Conservation (phyloP, 2,329 filamentous ascomycete genomes). For the Chaetomiaceae sp. region DNA sequence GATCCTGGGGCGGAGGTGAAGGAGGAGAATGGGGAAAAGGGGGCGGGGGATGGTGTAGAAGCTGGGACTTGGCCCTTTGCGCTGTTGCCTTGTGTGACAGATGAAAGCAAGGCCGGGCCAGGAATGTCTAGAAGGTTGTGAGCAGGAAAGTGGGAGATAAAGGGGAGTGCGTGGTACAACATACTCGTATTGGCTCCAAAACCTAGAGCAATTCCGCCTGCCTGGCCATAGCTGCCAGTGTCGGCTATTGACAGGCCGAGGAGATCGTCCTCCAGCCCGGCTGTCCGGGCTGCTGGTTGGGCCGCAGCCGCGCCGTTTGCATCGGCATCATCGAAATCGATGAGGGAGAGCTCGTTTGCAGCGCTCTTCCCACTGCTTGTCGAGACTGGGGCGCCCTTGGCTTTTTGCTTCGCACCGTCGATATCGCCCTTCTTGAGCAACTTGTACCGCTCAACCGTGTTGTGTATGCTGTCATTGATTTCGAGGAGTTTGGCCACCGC, state of each 20-base stretch:
- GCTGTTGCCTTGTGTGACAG: slow-evolving; percentile 56
- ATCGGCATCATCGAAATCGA: slow-evolving; percentile 75
- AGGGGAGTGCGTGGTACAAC: slow-evolving; percentile 29
- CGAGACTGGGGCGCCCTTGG: slow-evolving; percentile 65
- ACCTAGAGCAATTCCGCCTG: slow-evolving; percentile 79
- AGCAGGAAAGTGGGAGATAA: slow-evolving; percentile 22
- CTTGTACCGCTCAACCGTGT: slow-evolving; percentile 92
- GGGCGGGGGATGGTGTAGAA: slow-evolving; percentile 37
- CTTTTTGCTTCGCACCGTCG: slow-evolving; percentile 76
- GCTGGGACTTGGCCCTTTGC: slow-evolving; percentile 44
- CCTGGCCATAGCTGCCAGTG: slow-evolving; percentile 60
- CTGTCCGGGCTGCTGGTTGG: slow-evolving; percentile 41
- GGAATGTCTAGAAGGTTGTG: slow-evolving; percentile 53
- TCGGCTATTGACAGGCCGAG: slow-evolving; percentile 81
- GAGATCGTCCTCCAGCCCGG: slow-evolving; percentile 80
- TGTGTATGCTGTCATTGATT: slow-evolving; percentile 98
- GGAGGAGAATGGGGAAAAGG: slow-evolving; percentile 51
- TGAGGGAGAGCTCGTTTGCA: slow-evolving; percentile 77
- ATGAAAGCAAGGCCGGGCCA: slow-evolving; percentile 60
- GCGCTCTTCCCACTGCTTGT: slow-evolving; percentile 62
- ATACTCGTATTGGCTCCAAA: slow-evolving; percentile 65
- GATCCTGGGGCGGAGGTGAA: slow-evolving; percentile 51
- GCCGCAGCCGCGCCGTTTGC: slow-evolving; percentile 44
- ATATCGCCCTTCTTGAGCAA: slow-evolving; percentile 93
- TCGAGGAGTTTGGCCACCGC: slow-evolving; percentile 92